phyloP scores from a whole-genome alignment of 495 filamentous ascomycete genomes.

The Glarea lozoyensis region DNA sequence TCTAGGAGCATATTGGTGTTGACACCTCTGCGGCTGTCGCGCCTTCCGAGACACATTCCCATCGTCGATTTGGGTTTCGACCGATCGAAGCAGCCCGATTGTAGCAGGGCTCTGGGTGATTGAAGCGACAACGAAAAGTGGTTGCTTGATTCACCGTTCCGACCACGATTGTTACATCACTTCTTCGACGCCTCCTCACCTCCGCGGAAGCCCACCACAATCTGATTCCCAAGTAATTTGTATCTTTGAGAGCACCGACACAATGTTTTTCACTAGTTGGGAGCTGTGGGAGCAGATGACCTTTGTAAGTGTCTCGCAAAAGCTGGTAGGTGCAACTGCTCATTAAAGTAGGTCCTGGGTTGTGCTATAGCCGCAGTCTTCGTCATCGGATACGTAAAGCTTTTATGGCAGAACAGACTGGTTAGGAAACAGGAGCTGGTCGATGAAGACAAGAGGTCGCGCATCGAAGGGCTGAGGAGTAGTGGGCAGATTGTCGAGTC shows the following conservation, averaged over 20 bases:
- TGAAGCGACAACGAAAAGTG: too few relatives aligned
- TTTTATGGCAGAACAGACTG: slow-evolving; percentile 54
- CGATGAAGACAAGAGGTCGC: slow-evolving; percentile 51
- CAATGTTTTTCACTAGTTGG: slow-evolving; percentile 68
- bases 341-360: slow-evolving; percentile 37
- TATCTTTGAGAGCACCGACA: slow-evolving; percentile 20
- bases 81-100: too few relatives aligned
- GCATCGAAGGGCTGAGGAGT: slow-evolving; percentile 44
- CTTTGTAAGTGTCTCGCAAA: slow-evolving; percentile 53
- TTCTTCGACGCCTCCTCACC: too few relatives aligned
- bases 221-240: too few relatives aligned
- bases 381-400: slow-evolving; percentile 40
- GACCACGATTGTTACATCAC: too few relatives aligned
- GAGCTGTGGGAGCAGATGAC: slow-evolving; percentile 84
- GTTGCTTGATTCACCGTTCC: too few relatives aligned
- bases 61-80: too few relatives aligned
- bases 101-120: too few relatives aligned
- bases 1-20: too few relatives aligned
- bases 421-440: slow-evolving; percentile 55
- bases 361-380: slow-evolving; percentile 42
- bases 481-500: slow-evolving; percentile 36
- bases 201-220: too few relatives aligned
- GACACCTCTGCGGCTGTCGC: too few relatives aligned
- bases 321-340: neutral
- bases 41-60: too few relatives aligned